Conservation (phyloP, 2,329 filamentous ascomycete species). For the Verticillium nubilum region DNA sequence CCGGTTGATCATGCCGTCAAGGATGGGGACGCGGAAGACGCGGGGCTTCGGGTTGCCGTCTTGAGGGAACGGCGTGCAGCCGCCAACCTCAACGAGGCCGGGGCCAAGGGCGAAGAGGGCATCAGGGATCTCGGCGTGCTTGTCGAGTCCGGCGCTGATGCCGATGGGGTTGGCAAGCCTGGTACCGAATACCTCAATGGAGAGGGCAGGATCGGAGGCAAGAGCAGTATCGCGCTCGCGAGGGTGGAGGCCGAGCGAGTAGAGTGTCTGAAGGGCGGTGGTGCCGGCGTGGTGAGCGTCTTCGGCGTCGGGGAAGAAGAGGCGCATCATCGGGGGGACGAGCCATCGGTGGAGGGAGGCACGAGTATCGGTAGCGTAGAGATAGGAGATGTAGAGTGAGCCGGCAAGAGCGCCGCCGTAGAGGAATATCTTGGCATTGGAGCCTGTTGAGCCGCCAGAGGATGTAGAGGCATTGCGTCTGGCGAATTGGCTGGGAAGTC, state of each 20-base stretch:
- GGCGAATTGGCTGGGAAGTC: slow-evolving; percentile 18
- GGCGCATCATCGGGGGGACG: slow-evolving; percentile 60
- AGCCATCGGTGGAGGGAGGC: slow-evolving; percentile 65
- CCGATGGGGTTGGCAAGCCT: slow-evolving; percentile 80
- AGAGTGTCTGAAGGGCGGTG: slow-evolving; percentile 62
- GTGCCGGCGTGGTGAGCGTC: slow-evolving; percentile 86
- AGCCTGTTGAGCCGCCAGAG: slow-evolving; percentile 19
- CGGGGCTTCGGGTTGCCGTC: slow-evolving; percentile 81
- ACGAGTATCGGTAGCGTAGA: slow-evolving; percentile 71
- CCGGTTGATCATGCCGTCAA: slow-evolving; percentile 88
- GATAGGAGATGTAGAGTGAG: slow-evolving; percentile 45
- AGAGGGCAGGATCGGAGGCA: slow-evolving; percentile 21
- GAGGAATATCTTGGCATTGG: slow-evolving; percentile 29
- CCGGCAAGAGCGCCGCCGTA: slow-evolving; percentile 35
- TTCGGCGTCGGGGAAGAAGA: slow-evolving; percentile 70
- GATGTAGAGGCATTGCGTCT: slow-evolving; percentile 25
- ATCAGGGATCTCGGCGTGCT: slow-evolving; percentile 84
- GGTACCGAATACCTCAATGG: slow-evolving; percentile 64
- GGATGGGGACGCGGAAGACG: slow-evolving; percentile 77
- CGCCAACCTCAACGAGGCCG: slow-evolving; percentile 85
- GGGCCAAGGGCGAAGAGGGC: slow-evolving; percentile 80
- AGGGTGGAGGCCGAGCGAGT: slow-evolving; percentile 70
- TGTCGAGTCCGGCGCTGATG: slow-evolving; percentile 94
- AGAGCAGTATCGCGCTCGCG: slow-evolving; percentile 61
- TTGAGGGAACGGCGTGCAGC: slow-evolving; percentile 82